Evolutionary conservation across 176 grass and related monocot species (phyloP).

Genomic region (Aegilops longissima): DNA sequence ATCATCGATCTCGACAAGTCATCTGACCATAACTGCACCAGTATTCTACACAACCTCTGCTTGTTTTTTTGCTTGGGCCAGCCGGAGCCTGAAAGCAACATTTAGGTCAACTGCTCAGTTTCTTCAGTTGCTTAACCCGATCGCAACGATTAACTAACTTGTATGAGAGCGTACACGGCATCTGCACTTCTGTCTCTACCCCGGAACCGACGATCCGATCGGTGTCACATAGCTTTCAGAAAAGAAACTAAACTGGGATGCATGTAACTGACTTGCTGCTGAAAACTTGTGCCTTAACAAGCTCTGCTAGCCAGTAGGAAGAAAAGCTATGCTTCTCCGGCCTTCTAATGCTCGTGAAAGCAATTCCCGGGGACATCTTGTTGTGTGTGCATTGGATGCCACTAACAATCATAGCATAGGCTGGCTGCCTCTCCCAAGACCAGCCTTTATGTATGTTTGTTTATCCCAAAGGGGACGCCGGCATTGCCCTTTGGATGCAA

Average conservation of each 20-base stretch:
- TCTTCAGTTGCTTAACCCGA: conserved; percentile 4
- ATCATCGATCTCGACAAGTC: neutral
- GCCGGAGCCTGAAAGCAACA: neutral
- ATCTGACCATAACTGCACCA: neutral
- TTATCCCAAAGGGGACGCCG: conserved; percentile 35
- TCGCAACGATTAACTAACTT: neutral
- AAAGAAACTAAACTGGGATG: conserved; percentile 3
- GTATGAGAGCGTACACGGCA: neutral
- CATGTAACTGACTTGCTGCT: neutral
- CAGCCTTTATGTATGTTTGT: conserved; percentile 47
- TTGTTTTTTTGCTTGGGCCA: neutral
- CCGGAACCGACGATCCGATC: neutral
- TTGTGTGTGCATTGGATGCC: conserved; percentile 62
- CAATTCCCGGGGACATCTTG: conserved; percentile 42
- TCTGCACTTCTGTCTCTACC: neutral
- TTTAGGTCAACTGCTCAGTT: neutral
- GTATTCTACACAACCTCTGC: neutral
- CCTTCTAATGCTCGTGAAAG: conserved; percentile 50
- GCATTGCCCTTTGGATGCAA: conserved; percentile 20
- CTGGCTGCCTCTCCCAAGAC: conserved; percentile 46
- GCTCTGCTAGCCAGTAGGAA: conserved; percentile 1
- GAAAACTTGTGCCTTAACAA: conserved; percentile 36
- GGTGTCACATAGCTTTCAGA: conserved; percentile 27
- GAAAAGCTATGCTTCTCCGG: conserved; percentile 40
- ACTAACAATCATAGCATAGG: conserved; percentile 49